Evolutionary conservation across 208 protist genomes (phyloP).

Genomic region (Leishmania arabica): DNA sequence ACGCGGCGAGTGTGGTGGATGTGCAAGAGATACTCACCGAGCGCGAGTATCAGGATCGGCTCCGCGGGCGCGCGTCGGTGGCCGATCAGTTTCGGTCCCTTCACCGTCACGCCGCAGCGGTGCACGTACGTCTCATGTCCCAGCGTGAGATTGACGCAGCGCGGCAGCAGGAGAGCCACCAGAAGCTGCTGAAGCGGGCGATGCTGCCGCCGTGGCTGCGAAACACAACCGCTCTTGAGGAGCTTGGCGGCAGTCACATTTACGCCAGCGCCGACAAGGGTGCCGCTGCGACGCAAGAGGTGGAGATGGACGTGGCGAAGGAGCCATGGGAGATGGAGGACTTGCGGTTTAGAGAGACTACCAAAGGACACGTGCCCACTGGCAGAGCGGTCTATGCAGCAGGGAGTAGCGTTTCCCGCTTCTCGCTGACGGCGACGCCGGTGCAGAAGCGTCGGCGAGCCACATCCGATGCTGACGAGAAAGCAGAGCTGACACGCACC

Average conservation of each 20-base stretch:
- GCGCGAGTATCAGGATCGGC: slow-evolving; percentile 65
- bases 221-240: slow-evolving; percentile 20
- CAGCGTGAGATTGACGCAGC: slow-evolving; percentile 50
- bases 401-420: neutral
- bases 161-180: slow-evolving; percentile 41
- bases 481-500: slow-evolving; percentile 21
- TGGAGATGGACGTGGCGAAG: neutral
- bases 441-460: slow-evolving; percentile 15
- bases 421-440: too few relatives aligned
- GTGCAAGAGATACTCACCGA: slow-evolving; percentile 80
- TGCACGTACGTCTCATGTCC: slow-evolving; percentile 62
- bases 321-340: neutral
- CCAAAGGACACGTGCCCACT: neutral
- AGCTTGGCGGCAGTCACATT: slow-evolving; percentile 7
- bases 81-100: slow-evolving; percentile 81
- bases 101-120: slow-evolving; percentile 64
- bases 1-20: slow-evolving; percentile 60
- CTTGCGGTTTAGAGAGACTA: neutral
- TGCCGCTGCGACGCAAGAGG: neutral
- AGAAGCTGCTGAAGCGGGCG: slow-evolving; percentile 74
- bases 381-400: slow-evolving; percentile 18
- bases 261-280: neutral
- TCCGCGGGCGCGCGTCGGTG: slow-evolving; percentile 54
- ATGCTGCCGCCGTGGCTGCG: slow-evolving; percentile 86
- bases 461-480: neutral